A percentile compares a stretch with the other conserved stretches of the same genome.
These are phyloP conservation scores for Jackrogersella multiformis DNA, from an alignment of 495 filamentous ascomycete genomes.

Conservation along the genomic window DNA sequence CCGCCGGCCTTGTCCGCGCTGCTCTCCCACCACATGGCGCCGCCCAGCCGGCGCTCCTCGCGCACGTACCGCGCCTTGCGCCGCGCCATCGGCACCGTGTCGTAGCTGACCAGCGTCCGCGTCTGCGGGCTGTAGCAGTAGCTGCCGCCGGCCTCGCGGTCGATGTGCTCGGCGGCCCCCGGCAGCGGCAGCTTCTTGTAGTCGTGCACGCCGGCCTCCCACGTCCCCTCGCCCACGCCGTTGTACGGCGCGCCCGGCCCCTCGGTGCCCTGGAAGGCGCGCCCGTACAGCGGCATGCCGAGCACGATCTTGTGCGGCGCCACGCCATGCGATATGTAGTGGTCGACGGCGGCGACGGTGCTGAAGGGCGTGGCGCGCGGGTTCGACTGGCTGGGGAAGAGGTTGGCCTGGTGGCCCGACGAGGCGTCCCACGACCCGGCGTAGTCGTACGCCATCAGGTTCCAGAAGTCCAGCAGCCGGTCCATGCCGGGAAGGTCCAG, in stretches of 20 bases:
- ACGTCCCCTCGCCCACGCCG: constrained; percentile 77
- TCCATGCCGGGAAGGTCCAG: constrained; percentile 81
- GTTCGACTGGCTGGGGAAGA: constrained; percentile 66
- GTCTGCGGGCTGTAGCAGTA: constrained; percentile 74
- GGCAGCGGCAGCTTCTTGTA: constrained; percentile 73
- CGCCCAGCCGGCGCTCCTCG: constrained; percentile 68
- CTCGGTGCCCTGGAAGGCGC: constrained; percentile 80
- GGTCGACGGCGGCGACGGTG: constrained; percentile 70
- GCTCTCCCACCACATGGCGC: constrained; percentile 98
- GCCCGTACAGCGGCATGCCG: constrained; percentile 92
- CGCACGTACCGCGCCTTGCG: constrained; percentile 76
- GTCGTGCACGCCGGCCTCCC: constrained; percentile 91
- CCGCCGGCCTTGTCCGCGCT: constrained; percentile 75
- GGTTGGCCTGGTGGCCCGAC: constrained; percentile 84
- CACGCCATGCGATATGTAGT: constrained; percentile 75
- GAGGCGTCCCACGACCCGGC: constrained; percentile 78
- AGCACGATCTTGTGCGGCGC: constrained; percentile 75
- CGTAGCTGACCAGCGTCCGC: constrained; percentile 79
- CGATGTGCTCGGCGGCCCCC: constrained; percentile 61
- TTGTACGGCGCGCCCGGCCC: constrained; percentile 74
- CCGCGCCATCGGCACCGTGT: constrained; percentile 72
- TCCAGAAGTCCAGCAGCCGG: constrained; percentile 88
- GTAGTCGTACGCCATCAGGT: constrained; percentile 88
- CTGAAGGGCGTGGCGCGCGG: constrained; percentile 76
- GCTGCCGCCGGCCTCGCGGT: constrained; percentile 67